Conservation (phyloP, 2,329 filamentous ascomycete species). For the Nothophoma quercina region DNA sequence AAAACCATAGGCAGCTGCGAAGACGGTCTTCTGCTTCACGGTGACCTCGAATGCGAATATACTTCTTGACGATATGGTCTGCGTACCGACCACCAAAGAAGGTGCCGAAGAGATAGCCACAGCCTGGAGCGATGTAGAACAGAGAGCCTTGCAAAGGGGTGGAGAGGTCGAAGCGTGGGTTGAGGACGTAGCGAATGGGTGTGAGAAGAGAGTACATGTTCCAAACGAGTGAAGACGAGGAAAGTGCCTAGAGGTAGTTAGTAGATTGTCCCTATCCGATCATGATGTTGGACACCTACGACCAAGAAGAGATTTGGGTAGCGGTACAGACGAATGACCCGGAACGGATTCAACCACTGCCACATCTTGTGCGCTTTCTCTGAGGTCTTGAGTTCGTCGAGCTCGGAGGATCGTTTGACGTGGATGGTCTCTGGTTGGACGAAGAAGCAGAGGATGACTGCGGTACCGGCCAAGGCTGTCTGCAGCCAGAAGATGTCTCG, state of each 20-base stretch:
- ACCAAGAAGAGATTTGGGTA: slow-evolving; percentile 71
- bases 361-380: slow-evolving; percentile 64
- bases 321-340: slow-evolving; percentile 68
- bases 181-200: slow-evolving; percentile 75
- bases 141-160: slow-evolving; percentile 72
- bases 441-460: slow-evolving; percentile 67
- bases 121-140: slow-evolving; percentile 77
- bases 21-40: slow-evolving; percentile 75
- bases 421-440: slow-evolving; percentile 78
- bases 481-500: slow-evolving; percentile 81
- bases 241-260: slow-evolving; percentile 54
- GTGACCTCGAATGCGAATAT: slow-evolving; percentile 66
- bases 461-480: slow-evolving; percentile 69
- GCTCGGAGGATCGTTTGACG: slow-evolving; percentile 67
- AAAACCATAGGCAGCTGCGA: slow-evolving; percentile 60
- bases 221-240: slow-evolving; percentile 72
- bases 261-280: not conserved
- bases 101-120: slow-evolving; percentile 73
- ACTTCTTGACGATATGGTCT: slow-evolving; percentile 70
- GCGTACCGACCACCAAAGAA: slow-evolving; percentile 77
- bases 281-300: slow-evolving; percentile 29
- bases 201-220: slow-evolving; percentile 77
- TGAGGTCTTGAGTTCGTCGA: slow-evolving; percentile 61
- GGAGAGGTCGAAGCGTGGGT: slow-evolving; percentile 74
- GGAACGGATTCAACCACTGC: slow-evolving; percentile 71